Percentiles rank a stretch among this genome's conserved stretches.
Conservation (phyloP, 2,329 filamentous ascomycete genomes). For the Talaromyces piceae region DNA sequence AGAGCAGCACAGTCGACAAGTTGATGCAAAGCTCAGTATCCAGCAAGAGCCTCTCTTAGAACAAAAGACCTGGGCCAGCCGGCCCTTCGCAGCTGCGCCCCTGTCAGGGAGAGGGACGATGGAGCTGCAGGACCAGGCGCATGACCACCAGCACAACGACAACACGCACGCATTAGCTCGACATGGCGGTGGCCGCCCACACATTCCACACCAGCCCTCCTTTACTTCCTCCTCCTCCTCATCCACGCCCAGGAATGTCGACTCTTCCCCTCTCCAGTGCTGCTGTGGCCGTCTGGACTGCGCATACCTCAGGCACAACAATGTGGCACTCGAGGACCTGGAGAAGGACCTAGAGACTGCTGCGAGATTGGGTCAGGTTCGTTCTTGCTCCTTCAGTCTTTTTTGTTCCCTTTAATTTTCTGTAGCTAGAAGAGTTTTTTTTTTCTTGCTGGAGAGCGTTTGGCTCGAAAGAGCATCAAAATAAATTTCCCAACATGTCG, state of each 20-base stretch:
- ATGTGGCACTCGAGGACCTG: conserved; percentile 65
- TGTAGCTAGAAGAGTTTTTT: too few species aligned
- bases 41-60: background rate
- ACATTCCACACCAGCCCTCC: conserved; percentile 20
- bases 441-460: conserved; percentile 6
- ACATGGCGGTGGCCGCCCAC: background rate
- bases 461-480: background rate
- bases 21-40: background rate
- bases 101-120: background rate
- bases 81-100: background rate
- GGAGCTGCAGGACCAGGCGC: background rate
- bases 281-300: conserved; percentile 82
- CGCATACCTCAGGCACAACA: conserved; percentile 73
- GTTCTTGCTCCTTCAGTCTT: conserved; percentile 27
- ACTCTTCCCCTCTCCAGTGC: conserved; percentile 45
- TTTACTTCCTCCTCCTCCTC: too few species aligned
- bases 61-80: background rate
- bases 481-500: conserved; percentile 13
- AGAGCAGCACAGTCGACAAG: background rate
- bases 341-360: conserved; percentile 84
- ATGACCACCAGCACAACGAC: background rate
- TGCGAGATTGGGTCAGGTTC: conserved; percentile 84
- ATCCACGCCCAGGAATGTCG: conserved; percentile 20
- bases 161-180: background rate
- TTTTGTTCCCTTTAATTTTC: too few species aligned